These are phyloP conservation scores for Elaeis guineensis DNA, from an alignment of 176 grass and related monocot genomes.

Conservation along the genomic window DNA sequence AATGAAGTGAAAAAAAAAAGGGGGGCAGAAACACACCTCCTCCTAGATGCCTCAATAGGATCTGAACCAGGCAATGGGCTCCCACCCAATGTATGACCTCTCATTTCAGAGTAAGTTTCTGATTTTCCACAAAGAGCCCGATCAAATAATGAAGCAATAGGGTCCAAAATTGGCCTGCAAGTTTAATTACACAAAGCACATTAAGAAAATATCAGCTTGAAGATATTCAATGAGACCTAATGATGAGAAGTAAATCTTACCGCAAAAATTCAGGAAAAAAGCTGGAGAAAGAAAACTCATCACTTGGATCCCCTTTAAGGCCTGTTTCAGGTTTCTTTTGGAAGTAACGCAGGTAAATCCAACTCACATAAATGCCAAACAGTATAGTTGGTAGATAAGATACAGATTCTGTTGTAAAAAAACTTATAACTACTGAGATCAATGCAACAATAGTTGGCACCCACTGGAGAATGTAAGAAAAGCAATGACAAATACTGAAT, in stretches of 20 bases:
- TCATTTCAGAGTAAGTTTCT: constrained; percentile 42
- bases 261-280: constrained; percentile 94
- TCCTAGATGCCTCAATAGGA: constrained; percentile 75
- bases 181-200: constrained; percentile 13
- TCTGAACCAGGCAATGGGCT: constrained; percentile 76
- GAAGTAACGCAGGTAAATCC: constrained; percentile 96
- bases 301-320: constrained; percentile 90
- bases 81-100: constrained; percentile 52
- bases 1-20: not conserved
- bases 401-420: constrained; percentile 54
- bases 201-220: constrained; percentile 1
- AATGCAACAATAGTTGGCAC: constrained; percentile 63
- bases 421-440: constrained; percentile 53
- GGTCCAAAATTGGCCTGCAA: constrained; percentile 73
- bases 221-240: not conserved
- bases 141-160: constrained; percentile 77
- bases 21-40: constrained; percentile 43
- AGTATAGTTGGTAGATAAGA: constrained; percentile 73
- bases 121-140: constrained; percentile 82
- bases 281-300: constrained; percentile 89
- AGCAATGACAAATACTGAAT: constrained; percentile 3
- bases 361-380: constrained; percentile 95
- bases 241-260: constrained; percentile 12
- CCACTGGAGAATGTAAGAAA: constrained; percentile 38
- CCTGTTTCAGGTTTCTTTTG: constrained; percentile 85